Conservation (phyloP, 1,284 basidiomycete genomes). For the Malassezia caprae region DNA sequence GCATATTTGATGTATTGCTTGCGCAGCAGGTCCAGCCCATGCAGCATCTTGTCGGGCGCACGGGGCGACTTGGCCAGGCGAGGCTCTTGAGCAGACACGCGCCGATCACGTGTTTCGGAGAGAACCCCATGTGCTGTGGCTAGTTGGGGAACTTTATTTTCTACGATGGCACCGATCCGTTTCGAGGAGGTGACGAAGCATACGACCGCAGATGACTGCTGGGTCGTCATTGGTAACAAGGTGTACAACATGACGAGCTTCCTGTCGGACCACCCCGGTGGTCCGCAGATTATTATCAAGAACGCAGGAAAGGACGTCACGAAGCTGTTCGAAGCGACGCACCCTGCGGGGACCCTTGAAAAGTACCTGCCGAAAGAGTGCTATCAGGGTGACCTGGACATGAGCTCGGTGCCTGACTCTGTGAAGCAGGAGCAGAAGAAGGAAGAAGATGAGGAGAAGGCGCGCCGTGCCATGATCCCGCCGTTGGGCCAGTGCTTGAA, state of each 20-base stretch:
- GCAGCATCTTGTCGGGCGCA: constrained; percentile 30
- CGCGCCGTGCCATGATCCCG: constrained; percentile 50
- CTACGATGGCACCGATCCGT: constrained; percentile 23
- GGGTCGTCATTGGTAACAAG: constrained; percentile 50
- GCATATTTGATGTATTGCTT: constrained; percentile 43
- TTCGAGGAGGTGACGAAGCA: constrained; percentile 29
- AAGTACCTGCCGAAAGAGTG: constrained; percentile 40
- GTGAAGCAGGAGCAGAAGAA: constrained; percentile 17
- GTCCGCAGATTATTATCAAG: constrained; percentile 63
- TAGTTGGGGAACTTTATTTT: neutral
- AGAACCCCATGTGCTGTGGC: neutral
- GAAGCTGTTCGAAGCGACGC: constrained; percentile 43
- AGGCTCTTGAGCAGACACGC: too few species aligned
- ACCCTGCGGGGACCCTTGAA: constrained; percentile 44
- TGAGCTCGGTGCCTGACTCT: constrained; percentile 25
- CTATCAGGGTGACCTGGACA: constrained; percentile 37
- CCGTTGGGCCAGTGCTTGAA: constrained; percentile 68
- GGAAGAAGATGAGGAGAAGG: constrained; percentile 20
- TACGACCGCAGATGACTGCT: constrained; percentile 59
- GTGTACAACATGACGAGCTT: constrained; percentile 67
- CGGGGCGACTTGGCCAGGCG: neutral
- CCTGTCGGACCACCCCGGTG: constrained; percentile 67
- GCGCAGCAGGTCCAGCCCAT: constrained; percentile 43
- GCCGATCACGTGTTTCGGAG: neutral
- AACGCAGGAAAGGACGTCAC: constrained; percentile 66